Evolutionary conservation across 768 basidiomycete species (phyloP).

Genomic region (Cantharellus anzutake): DNA sequence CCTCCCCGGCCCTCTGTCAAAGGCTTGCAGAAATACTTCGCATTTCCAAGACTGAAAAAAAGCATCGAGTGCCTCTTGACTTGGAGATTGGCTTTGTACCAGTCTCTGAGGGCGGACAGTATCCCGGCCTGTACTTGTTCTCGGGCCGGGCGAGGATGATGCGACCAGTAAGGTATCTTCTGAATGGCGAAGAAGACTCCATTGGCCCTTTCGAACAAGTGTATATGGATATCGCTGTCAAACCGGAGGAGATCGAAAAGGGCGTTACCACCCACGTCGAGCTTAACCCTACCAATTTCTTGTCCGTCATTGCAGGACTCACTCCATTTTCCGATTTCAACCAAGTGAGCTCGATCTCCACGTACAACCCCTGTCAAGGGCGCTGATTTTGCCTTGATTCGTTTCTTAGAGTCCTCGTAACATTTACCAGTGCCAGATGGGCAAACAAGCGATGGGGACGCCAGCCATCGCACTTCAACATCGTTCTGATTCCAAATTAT

Average conservation of each 20-base stretch:
- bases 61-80: conserved; percentile 69
- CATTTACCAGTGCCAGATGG: conserved; percentile 98
- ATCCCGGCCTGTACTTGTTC: conserved; percentile 90
- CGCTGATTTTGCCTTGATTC: conserved; percentile 2
- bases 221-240: conserved; percentile 95
- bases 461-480: conserved; percentile 81
- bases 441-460: conserved; percentile 99
- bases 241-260: conserved; percentile 58
- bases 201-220: conserved; percentile 97
- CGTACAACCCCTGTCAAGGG: not conserved
- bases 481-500: conserved; percentile 96
- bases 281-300: conserved; percentile 82
- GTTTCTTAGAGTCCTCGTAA: conserved; percentile 57
- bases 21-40: conserved; percentile 74
- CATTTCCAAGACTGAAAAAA: conserved; percentile 85
- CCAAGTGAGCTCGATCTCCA: conserved; percentile 38
- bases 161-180: conserved; percentile 85
- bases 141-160: conserved; percentile 82
- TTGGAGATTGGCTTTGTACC: conserved; percentile 89
- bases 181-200: conserved; percentile 72
- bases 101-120: conserved; percentile 80
- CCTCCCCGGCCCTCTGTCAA: conserved; percentile 47
- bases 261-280: conserved; percentile 81
- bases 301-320: conserved; percentile 91
- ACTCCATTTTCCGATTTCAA: conserved; percentile 99